Evolutionary conservation across 192 early-diverging fungal genomes (phyloP).

Genomic region (Funneliformis geosporum): DNA sequence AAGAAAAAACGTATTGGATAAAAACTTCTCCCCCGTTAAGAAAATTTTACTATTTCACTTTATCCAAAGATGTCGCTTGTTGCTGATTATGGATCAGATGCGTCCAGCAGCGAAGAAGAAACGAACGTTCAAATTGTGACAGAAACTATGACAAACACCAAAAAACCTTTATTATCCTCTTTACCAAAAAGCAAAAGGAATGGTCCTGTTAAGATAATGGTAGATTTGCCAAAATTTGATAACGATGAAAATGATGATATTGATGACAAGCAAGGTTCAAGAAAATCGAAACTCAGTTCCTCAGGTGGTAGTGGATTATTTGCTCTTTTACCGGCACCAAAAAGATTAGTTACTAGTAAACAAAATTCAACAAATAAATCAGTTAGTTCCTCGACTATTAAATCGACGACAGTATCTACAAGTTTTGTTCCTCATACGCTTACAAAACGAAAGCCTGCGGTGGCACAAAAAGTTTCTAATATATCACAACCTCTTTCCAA

Average conservation of each 20-base stretch:
- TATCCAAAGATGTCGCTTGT: conserved; percentile 27
- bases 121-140: background rate
- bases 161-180: background rate
- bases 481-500: background rate
- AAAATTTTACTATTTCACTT: background rate
- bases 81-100: conserved; percentile 29
- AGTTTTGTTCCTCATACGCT: conserved; percentile 22
- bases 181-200: conserved; percentile 12
- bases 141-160: background rate
- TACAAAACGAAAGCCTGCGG: background rate
- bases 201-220: conserved; percentile 28
- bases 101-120: conserved; percentile 4
- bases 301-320: conserved; percentile 1
- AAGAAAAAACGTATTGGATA: too few relatives aligned
- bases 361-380: background rate
- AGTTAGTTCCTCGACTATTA: background rate
- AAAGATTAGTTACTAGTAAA: background rate
- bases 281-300: background rate
- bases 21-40: too few relatives aligned
- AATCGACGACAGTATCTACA: background rate
- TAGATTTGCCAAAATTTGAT: conserved; percentile 11
- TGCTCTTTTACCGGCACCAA: conserved; percentile 19
- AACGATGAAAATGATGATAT: background rate
- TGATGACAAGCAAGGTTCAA: conserved; percentile 2
- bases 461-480: background rate